These are phyloP conservation scores for Tillandsia fasciculata DNA, from an alignment of 176 grass and related monocot genomes.

Conservation along the genomic window DNA sequence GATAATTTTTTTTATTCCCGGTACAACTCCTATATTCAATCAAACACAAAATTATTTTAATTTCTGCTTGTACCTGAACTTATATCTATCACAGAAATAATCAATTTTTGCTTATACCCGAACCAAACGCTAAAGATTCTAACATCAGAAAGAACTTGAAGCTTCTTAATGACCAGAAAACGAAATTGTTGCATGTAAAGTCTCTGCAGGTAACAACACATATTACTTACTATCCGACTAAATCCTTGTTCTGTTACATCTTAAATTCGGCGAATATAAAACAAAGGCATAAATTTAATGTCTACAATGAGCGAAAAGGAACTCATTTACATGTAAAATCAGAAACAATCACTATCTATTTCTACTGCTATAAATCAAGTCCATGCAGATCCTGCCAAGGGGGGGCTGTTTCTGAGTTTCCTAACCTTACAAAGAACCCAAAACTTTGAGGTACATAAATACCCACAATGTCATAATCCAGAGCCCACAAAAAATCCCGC, in stretches of 20 bases:
- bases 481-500: constrained; percentile 25
- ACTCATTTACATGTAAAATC: constrained; percentile 9
- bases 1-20: no score
- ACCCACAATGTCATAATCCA: constrained; percentile 55
- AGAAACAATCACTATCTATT: constrained; percentile 13
- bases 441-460: constrained; percentile 52
- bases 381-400: constrained; percentile 3
- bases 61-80: no score
- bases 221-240: neutral
- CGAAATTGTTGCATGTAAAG: neutral
- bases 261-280: neutral
- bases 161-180: neutral
- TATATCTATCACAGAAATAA: no score
- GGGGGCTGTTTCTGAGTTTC: constrained; percentile 5
- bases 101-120: no score
- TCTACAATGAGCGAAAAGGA: neutral
- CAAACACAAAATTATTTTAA: no score
- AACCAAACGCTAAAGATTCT: no score
- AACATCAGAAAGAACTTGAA: no score
- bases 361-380: constrained; percentile 10
- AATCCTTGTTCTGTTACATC: neutral
- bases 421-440: constrained; percentile 22
- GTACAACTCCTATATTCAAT: no score
- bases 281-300: neutral
- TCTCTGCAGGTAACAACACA: neutral